Evolutionary conservation across 164 flowering plant species (phyloP), one percentile per base, ranked within the genome.

Genomic region (Aristolochia contorta): DNA sequence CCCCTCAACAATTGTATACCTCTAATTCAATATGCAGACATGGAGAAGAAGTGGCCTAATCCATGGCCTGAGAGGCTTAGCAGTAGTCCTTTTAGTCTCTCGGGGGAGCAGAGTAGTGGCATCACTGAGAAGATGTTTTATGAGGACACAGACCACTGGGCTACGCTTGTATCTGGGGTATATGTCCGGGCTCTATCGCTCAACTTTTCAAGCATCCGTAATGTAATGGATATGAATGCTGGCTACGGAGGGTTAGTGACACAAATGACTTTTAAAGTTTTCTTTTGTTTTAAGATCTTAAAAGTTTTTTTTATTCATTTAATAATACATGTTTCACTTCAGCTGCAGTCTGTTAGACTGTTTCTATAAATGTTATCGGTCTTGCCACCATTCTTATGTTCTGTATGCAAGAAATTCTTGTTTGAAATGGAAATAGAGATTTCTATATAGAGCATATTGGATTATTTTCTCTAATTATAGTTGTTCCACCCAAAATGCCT

Each of bases 141-240:
- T 14, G 79, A 75, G 70, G 97, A 87, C 66, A 83, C 80, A 12
- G 75, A 71, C 51, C 75, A 74, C 60, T 93, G 96, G 97, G 67
- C 78, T 50, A 74, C 71, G 13, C 74, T 82, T 56, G 89, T 90
- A 21, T 76, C 85, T 14, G 82, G 86, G 51, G 80, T 81, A 54
- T 93, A 93, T 70, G 50, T 83, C 59, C 68, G 75, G 20, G 75
- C 75, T 51, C 81, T 84, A 63, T 73, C 69, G 22, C 72, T 90
- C 58, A 85, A 82, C 64, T 93, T 96, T 96, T 73, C 89, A 21
- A 74, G 65, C 20, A 75, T 90, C 68, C 71, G 95, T 61, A 94
- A 94, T 73, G 84, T 94, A 37, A 85, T 94, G 97, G 99, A 94
- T 65, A 90, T 94, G 97, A 94, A 83, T 80, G 91, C 99, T 58